A percentile compares a stretch with the other conserved stretches of the same genome.
These are phyloP conservation scores for Cochlearia excelsa DNA, from an alignment of 345 rosid species.

Conservation along the genomic window DNA sequence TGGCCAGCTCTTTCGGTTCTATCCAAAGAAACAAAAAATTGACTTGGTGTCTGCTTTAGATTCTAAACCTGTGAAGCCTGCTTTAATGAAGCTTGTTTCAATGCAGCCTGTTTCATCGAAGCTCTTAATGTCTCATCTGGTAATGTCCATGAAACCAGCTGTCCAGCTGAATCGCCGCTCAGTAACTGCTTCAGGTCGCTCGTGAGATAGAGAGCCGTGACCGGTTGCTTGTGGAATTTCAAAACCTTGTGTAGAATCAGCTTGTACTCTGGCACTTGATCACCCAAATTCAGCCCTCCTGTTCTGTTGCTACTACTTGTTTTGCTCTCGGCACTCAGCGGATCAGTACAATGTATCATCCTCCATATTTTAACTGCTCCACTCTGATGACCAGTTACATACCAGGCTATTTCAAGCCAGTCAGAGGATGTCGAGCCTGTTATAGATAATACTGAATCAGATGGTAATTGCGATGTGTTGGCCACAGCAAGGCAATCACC, in stretches of 20 bases:
- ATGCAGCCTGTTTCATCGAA: conserved; percentile 43
- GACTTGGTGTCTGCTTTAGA: conserved; percentile 21
- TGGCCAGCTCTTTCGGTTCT: conserved; percentile 34
- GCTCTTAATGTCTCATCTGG: conserved; percentile 60
- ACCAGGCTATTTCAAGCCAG: conserved; percentile 86
- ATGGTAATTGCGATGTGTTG: conserved; percentile 75
- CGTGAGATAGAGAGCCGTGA: conserved; percentile 71
- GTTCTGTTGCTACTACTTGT: conserved; percentile 32
- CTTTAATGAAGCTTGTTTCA: conserved; percentile 33
- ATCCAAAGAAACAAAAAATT: conserved; percentile 29
- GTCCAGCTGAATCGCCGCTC: conserved; percentile 81
- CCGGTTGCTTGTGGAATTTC: conserved; percentile 72
- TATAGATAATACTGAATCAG: conserved; percentile 74
- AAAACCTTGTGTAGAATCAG: conserved; percentile 68
- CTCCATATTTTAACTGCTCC: conserved; percentile 88
- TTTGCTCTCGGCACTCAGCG: conserved; percentile 39
- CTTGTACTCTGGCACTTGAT: conserved; percentile 61
- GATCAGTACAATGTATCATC: conserved; percentile 66
- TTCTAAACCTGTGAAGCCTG: conserved; percentile 30
- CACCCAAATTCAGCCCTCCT: conserved; percentile 47
- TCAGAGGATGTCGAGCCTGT: conserved; percentile 74
- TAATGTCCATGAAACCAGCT: conserved; percentile 74
- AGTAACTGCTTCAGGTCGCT: conserved; percentile 77
- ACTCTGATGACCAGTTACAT: conserved; percentile 89
- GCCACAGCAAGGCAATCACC: conserved; percentile 86